Conservation (phyloP, 1,139 yeast genomes). For the Kodamaea fungicola region DNA sequence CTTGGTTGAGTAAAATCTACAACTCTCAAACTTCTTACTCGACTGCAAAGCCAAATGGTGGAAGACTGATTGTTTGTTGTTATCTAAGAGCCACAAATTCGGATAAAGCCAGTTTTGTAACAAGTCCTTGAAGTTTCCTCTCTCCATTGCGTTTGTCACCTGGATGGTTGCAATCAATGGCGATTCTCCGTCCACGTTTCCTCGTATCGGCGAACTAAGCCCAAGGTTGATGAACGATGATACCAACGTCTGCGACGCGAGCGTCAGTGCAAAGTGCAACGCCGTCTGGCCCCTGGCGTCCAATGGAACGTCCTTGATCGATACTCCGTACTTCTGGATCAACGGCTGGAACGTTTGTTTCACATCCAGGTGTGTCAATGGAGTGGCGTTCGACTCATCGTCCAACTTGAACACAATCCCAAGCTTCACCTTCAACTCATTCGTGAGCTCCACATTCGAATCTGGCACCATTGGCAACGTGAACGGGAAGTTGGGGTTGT, state of each 20-base stretch:
- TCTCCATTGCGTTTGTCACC: slow-evolving; percentile 47
- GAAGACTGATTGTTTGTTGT: slow-evolving; percentile 31
- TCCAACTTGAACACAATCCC: slow-evolving; percentile 21
- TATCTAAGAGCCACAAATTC: slow-evolving; percentile 35
- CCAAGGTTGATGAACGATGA: slow-evolving; percentile 35
- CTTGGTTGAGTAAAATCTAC: slow-evolving; percentile 69
- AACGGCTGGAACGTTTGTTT: slow-evolving; percentile 14
- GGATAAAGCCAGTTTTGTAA: slow-evolving; percentile 38
- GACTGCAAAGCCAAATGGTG: slow-evolving; percentile 35
- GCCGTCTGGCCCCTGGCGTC: slow-evolving; percentile 45
- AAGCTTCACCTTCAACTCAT: slow-evolving; percentile 18
- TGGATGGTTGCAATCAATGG: slow-evolving; percentile 39
- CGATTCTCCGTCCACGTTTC: slow-evolving; percentile 38
- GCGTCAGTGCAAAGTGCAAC: slow-evolving; percentile 44
- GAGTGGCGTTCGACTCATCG: slow-evolving; percentile 9
- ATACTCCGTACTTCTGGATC: slow-evolving; percentile 9
- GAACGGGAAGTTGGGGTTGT: slow-evolving; percentile 20
- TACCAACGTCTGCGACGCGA: slow-evolving; percentile 39
- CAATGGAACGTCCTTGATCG: slow-evolving; percentile 35
- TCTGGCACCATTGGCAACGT: slow-evolving; percentile 17
- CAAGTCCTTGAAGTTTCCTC: slow-evolving; percentile 36
- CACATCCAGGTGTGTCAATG: slow-evolving; percentile 12
- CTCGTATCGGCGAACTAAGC: slow-evolving; percentile 41
- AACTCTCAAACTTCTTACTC: slow-evolving; percentile 28
- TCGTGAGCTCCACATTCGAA: slow-evolving; percentile 15